Base-by-base conservation (phyloP, 352 stramenopile genomes). In the Phytophthora cajani region DNA sequence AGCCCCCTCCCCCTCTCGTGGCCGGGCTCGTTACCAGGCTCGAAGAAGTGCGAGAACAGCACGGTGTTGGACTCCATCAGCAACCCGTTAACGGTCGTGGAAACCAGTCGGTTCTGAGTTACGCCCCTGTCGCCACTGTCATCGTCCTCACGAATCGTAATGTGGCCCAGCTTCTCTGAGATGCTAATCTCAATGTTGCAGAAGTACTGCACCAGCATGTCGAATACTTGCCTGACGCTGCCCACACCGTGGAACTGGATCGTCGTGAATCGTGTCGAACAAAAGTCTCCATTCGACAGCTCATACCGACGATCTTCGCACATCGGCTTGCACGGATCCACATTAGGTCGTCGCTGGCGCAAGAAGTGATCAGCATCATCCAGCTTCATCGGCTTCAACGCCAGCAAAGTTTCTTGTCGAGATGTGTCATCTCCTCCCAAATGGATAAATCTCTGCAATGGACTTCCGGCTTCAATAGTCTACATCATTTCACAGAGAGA, bases 111-210 rank as follows among this genome's bases (percentile, higher is more conserved):
- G 64, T 75, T 78, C 56, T 82, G 75, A 3, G 58, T 70, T 21
- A 78, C 46, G 1, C 68, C 72, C 42, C 73, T 75, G 27, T 47
- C 71, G 5, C 60, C 71, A 1, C 55, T 67, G 46, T 82, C 72
- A 46, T 82, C 75, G 33, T 82, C 75, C 33, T 82, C 75, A 9
- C 75, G 75, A 51, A 82, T 80, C 32, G 75, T 80, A 59, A 82
- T 74, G 40, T 77, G 62, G 14, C 75, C 75, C 17, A 79, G 21
- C 23, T 72, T 77, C 51, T 82, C 75, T 27, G 74, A 82, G 21
- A 82, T 76, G 33, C 62, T 82, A 57, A 82, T 84, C 61, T 84
- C 74, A 40, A 77, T 63, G 46, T 82, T 82, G 23, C 70, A 74
- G 58, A 82, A 62, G 44, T 75, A 78, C 50, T 72, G 63, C 14